phyloP scores from a whole-genome alignment of 1,139 yeast species.

The Suhomyces chickasaworum region DNA sequence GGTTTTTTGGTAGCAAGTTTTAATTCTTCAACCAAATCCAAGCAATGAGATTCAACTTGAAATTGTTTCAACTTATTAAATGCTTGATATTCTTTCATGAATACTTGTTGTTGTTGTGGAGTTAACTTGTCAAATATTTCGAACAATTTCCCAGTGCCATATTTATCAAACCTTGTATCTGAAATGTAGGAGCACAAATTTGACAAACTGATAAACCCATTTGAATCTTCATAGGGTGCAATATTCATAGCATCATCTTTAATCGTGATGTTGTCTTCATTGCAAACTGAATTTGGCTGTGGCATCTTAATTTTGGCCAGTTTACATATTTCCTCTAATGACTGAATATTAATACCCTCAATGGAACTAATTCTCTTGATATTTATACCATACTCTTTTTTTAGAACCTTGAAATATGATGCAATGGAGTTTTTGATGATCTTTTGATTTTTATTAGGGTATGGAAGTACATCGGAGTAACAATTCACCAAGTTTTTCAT shows the following conservation, averaged over 20 bases:
- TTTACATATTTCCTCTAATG: slow-evolving; percentile 7
- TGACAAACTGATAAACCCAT: slow-evolving; percentile 24
- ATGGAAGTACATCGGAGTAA: slow-evolving; percentile 2
- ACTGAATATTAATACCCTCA: not conserved
- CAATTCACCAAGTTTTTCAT: slow-evolving; percentile 7
- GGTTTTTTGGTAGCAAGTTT: slow-evolving; percentile 8
- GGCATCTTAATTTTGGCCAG: not conserved
- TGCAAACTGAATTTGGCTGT: not conserved
- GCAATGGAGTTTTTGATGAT: slow-evolving; percentile 12
- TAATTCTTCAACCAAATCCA: slow-evolving; percentile 20
- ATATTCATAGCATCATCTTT: slow-evolving; percentile 12
- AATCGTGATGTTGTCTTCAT: not conserved
- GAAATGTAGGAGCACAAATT: slow-evolving; percentile 27
- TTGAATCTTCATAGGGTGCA: slow-evolving; percentile 20
- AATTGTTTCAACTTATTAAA: slow-evolving; percentile 30
- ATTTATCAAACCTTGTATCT: slow-evolving; percentile 17
- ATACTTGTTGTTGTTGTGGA: slow-evolving; percentile 9
- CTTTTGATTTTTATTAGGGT: slow-evolving; percentile 4
- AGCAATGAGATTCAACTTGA: slow-evolving; percentile 27
- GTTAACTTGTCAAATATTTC: slow-evolving; percentile 22
- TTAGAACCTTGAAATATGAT: slow-evolving; percentile 6
- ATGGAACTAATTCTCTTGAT: not conserved
- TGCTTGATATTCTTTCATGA: slow-evolving; percentile 28
- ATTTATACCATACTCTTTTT: slow-evolving; percentile 3
- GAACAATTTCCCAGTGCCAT: slow-evolving; percentile 18